Evolutionary conservation across 495 filamentous ascomycete genomes (phyloP).

Genomic region (Entonaema liquescens): DNA sequence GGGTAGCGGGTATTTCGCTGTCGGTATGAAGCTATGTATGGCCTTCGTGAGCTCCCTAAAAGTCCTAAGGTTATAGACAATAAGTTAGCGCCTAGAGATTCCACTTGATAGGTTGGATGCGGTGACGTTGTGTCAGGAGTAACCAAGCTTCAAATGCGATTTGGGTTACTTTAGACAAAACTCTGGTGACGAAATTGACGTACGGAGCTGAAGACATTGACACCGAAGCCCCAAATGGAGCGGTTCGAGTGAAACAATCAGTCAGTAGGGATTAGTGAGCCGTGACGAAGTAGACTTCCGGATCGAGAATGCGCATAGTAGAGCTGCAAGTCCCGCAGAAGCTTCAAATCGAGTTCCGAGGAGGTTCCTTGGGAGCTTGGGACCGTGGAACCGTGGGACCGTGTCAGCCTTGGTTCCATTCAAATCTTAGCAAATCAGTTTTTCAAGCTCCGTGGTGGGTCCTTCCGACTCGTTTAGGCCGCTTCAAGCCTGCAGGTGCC

Average conservation of each 20-base stretch:
- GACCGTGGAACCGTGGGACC: not conserved
- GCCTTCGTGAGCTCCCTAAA: conserved; percentile 70
- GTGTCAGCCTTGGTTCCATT: not conserved
- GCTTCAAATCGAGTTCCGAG: conserved; percentile 16
- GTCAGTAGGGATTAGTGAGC: conserved; percentile 19
- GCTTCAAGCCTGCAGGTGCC: conserved; percentile 19
- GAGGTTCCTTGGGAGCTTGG: conserved; percentile 9
- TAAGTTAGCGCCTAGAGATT: conserved; percentile 21
- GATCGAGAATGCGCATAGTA: conserved; percentile 27
- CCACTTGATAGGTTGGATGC: conserved; percentile 6
- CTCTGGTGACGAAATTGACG: conserved; percentile 13
- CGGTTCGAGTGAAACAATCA: conserved; percentile 16
- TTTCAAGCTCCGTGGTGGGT: conserved; percentile 28
- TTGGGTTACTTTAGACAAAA: not conserved
- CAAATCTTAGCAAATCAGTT: conserved; percentile 12
- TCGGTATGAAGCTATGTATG: conserved; percentile 61
- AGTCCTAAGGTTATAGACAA: conserved; percentile 48
- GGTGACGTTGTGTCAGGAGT: conserved; percentile 4
- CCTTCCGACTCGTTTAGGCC: conserved; percentile 18
- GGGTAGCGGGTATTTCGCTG: conserved; percentile 67
- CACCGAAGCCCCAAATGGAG: conserved; percentile 34
- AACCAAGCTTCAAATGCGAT: conserved; percentile 1
- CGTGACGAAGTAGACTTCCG: conserved; percentile 28
- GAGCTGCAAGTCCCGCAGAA: conserved; percentile 36
- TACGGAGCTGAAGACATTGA: conserved; percentile 47